A percentile compares a stretch with the other conserved stretches of the same genome.
phyloP scores from a whole-genome alignment of 1,284 basidiomycete species.

The Microbotryum silenes-acaulis region DNA sequence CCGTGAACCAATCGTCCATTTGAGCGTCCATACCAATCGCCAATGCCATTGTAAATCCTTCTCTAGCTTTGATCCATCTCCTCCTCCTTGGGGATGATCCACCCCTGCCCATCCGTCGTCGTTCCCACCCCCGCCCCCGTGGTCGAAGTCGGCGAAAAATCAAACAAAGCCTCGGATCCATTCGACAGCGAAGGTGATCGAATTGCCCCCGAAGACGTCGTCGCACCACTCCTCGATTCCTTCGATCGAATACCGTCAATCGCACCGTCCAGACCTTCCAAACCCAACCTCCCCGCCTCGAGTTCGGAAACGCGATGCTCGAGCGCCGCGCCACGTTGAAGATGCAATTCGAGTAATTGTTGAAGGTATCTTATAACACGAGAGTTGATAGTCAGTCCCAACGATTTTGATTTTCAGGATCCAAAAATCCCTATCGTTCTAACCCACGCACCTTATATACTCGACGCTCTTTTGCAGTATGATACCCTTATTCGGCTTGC shows the following conservation, averaged over 20 bases:
- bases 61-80: conserved; percentile 1
- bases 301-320: conserved; percentile 44
- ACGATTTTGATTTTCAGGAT: too few species aligned
- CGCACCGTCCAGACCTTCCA: background rate
- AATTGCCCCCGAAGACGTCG: background rate
- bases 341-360: conserved; percentile 68
- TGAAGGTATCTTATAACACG: conserved; percentile 56
- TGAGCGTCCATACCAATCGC: background rate
- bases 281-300: background rate
- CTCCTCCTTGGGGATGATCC: conserved; percentile 6
- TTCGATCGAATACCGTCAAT: too few species aligned
- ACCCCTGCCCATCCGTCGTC: background rate
- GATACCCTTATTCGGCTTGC: conserved; percentile 86
- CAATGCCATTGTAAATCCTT: background rate
- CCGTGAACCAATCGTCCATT: too few species aligned
- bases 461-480: conserved; percentile 79
- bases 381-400: background rate
- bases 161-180: too few species aligned
- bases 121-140: background rate
- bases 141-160: background rate
- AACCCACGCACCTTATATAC: conserved; percentile 57
- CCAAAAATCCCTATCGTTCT: background rate
- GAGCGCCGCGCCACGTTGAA: conserved; percentile 63
- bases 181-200: background rate
- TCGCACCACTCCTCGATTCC: background rate